A percentile compares a stretch with the other conserved stretches of the same genome.
Conservation (phyloP, 257 asterid genomes). For the Nicotiana noctiflora region DNA sequence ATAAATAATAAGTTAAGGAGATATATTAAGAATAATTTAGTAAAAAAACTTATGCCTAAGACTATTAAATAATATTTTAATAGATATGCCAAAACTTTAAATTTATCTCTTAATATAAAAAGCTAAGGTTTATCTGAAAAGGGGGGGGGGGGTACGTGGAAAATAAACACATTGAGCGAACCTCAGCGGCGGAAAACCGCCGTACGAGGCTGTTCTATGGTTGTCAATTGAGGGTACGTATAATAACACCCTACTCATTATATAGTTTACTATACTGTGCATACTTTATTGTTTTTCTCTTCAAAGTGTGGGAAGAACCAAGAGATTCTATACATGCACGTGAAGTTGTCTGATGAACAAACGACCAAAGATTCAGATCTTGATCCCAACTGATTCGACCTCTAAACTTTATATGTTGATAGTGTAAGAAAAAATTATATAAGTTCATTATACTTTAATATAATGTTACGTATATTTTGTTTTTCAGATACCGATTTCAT, state of each 20-base stretch:
- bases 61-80: no score
- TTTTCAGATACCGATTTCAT: no score
- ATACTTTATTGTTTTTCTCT: not conserved
- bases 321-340: not conserved
- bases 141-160: not conserved
- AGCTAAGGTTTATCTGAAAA: no score
- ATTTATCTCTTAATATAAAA: no score
- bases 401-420: not conserved
- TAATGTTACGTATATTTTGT: no score
- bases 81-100: no score
- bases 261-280: not conserved
- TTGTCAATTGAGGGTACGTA: not conserved
- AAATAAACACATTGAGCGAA: not conserved
- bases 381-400: not conserved
- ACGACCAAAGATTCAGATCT: conserved; percentile 8
- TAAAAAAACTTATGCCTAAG: no score
- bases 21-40: no score
- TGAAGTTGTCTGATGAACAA: conserved; percentile 11
- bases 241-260: not conserved
- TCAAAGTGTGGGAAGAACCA: not conserved
- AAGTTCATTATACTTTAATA: no score
- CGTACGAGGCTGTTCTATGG: not conserved
- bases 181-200: not conserved
- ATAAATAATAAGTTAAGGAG: no score
- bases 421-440: no score